Evolutionary conservation across 2,329 filamentous ascomycete species (phyloP), one percentile per base, ranked within the genome.

Genomic region (Fonsecaea nubica): DNA sequence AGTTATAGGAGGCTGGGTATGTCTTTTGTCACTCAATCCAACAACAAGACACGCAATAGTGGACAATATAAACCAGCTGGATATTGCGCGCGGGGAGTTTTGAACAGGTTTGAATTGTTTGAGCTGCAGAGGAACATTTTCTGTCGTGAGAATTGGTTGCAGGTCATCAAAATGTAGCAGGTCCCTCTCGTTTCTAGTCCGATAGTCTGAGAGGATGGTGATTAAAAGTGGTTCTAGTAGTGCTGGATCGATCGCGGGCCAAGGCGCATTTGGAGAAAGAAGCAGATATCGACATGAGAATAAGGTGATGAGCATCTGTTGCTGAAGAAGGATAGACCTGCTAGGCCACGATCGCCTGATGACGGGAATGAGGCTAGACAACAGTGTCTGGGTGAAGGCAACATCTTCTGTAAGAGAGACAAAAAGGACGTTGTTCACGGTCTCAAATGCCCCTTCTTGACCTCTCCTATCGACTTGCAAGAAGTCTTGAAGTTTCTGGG

Each of bases 161-260:
- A 97, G 76, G 72, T 97, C 91, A 67, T 92, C 88, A n/a, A 96
- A 79, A 69, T 92, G 90, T 10, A 98, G 82, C 42, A 89, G 86
- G 56, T 91, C 89, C 65, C 87, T 87, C 56, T 91, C 88, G 40
- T 87, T 83, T 67, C 92, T 86, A 69, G 84, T 89, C 3, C 87
- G 83, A 77, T 98, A 98, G 73, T 97, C 94, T 8, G 80, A 80
- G 81, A 89, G 90, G n/a, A 99, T 79, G 3, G 85, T 71, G 15
- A 53, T 48, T 25, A 70, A 50, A 6, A 72, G 62, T 12, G 62
- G 45, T 53, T 65, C 38, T 6, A 67, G 50, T 8, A 36, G 55
- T 1, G 15, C 45, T 30, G 42, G 13, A 18, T 62, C 72, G 75
- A 64, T 74, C 77, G 70, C 80, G 67, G 75, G 77, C 71, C 59